Percentiles rank a stretch among this genome's conserved stretches.
Conservation (phyloP, 2,329 filamentous ascomycete genomes). For the Simplicillium sp. region DNA sequence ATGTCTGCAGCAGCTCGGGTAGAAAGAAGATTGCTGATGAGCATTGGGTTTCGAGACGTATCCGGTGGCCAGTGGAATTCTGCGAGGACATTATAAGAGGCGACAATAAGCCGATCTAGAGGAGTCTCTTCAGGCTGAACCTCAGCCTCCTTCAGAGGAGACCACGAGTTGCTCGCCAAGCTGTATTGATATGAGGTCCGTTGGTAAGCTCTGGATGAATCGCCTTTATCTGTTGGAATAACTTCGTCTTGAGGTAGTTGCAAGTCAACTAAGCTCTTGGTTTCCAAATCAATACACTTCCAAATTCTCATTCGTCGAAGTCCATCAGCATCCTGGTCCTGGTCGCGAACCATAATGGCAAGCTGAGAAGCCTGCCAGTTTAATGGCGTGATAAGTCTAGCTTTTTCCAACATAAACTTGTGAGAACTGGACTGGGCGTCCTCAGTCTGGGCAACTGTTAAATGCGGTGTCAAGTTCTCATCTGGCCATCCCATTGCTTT, state of each 20-base stretch:
- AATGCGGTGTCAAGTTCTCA: conserved; percentile 30
- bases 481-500: conserved; percentile 21
- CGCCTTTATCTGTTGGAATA: background rate
- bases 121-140: background rate
- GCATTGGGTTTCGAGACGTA: conserved; percentile 27
- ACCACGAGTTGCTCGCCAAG: background rate
- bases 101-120: conserved; percentile 23
- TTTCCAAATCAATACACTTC: conserved; percentile 34
- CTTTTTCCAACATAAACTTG: conserved; percentile 42
- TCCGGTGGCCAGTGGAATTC: conserved; percentile 39
- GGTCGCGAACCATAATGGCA: conserved; percentile 42
- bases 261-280: background rate
- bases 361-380: conserved; percentile 39
- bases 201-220: background rate
- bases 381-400: conserved; percentile 33
- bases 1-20: conserved; percentile 33
- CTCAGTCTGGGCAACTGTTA: conserved; percentile 52
- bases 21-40: conserved; percentile 34
- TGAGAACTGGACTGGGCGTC: conserved; percentile 33
- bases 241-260: conserved; percentile 1
- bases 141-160: background rate
- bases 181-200: conserved; percentile 3
- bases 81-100: conserved; percentile 44
- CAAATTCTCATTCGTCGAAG: conserved; percentile 46
- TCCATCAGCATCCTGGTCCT: conserved; percentile 15